Conservation (phyloP, 768 basidiomycete genomes). For the Holtermannia corniformis region DNA sequence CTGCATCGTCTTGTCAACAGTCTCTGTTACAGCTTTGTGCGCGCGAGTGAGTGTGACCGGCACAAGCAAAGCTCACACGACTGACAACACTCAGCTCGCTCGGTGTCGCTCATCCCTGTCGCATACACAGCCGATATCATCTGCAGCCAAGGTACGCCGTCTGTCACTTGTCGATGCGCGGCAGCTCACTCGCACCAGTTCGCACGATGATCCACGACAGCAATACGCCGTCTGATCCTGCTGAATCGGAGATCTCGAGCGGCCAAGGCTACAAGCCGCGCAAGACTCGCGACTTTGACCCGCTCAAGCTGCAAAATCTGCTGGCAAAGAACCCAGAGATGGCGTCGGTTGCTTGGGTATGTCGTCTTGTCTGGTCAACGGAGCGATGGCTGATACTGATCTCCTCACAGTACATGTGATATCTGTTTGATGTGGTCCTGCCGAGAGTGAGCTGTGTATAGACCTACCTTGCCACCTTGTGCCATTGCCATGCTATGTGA, state of each 20-base stretch:
- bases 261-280: background rate
- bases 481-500: too few species aligned
- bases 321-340: constrained; percentile 8
- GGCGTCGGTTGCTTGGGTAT: constrained; percentile 16
- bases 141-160: constrained; percentile 6
- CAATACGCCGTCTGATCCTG: constrained; percentile 14
- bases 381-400: background rate
- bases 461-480: background rate
- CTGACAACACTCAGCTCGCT: too few species aligned
- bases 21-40: constrained; percentile 22
- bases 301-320: constrained; percentile 12
- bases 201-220: constrained; percentile 4
- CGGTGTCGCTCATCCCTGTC: background rate
- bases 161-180: too few species aligned
- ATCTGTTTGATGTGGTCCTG: background rate
- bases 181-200: background rate
- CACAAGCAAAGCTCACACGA: constrained; percentile 9
- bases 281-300: constrained; percentile 13
- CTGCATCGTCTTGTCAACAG: constrained; percentile 22
- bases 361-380: background rate
- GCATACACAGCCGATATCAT: constrained; percentile 18
- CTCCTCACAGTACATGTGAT: constrained; percentile 11
- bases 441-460: too few species aligned
- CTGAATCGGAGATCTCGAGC: constrained; percentile 8
- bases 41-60: constrained; percentile 23